phyloP scores from a whole-genome alignment of 1,284 basidiomycete genomes.

The Ustilago crameri region DNA sequence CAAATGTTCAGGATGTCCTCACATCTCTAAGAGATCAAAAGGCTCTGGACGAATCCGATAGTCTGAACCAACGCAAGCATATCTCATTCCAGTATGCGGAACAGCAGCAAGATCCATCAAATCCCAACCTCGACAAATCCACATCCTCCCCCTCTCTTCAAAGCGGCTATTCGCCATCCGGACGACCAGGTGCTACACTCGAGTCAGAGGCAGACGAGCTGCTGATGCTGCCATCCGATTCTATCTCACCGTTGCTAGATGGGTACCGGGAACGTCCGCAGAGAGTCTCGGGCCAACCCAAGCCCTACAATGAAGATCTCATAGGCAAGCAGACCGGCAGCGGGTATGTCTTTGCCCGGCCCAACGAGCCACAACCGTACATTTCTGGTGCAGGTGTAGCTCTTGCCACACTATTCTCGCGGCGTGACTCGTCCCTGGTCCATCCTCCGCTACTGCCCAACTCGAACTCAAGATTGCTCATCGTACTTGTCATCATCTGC shows the following conservation, averaged over 20 bases:
- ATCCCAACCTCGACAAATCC: background rate
- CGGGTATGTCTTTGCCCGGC: slow-evolving; percentile 41
- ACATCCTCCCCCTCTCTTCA: slow-evolving; percentile 3
- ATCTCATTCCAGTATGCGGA: slow-evolving; percentile 31
- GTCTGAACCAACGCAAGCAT: slow-evolving; percentile 30
- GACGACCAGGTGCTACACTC: background rate
- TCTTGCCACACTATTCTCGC: slow-evolving; percentile 30
- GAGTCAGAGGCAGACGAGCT: slow-evolving; percentile 1
- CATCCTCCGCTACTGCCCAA: slow-evolving; percentile 46
- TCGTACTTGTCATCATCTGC: slow-evolving; percentile 44
- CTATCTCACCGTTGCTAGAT: background rate
- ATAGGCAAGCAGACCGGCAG: slow-evolving; percentile 42
- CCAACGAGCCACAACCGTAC: slow-evolving; percentile 14
- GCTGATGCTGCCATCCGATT: background rate
- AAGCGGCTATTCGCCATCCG: background rate
- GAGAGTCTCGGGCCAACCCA: background rate
- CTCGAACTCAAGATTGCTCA: slow-evolving; percentile 43
- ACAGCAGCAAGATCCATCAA: slow-evolving; percentile 8
- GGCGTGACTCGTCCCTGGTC: slow-evolving; percentile 33
- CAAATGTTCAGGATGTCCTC: background rate
- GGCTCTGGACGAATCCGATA: slow-evolving; percentile 2
- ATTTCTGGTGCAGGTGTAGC: slow-evolving; percentile 28
- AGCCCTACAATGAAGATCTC: slow-evolving; percentile 23
- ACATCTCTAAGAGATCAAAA: background rate
- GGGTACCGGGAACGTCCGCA: slow-evolving; percentile 5